These are phyloP conservation scores for Fusarium sp. DNA, from an alignment of 2,329 filamentous ascomycete genomes.

Conservation along the genomic window DNA sequence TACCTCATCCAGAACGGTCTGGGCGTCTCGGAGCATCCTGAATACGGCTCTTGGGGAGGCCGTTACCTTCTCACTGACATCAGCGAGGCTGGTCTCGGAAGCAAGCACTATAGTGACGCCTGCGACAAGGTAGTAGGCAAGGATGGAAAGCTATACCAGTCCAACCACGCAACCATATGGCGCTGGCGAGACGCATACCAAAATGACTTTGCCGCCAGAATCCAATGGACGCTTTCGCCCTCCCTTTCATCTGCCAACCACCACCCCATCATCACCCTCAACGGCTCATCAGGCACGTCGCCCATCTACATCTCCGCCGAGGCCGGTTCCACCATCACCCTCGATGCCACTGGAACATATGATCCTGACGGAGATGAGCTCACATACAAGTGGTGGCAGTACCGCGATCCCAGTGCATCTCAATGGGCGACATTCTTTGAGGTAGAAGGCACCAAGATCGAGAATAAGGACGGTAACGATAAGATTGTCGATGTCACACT, in stretches of 20 bases:
- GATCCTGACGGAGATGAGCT: constrained; percentile 58
- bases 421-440: constrained; percentile 55
- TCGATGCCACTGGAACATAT: constrained; percentile 59
- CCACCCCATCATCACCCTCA: constrained; percentile 56
- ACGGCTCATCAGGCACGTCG: constrained; percentile 52
- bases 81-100: constrained; percentile 34
- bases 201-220: constrained; percentile 56
- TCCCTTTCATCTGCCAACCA: constrained; percentile 55
- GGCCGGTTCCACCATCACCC: constrained; percentile 50
- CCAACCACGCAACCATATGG: constrained; percentile 54
- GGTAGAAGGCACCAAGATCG: constrained; percentile 48
- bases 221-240: constrained; percentile 51
- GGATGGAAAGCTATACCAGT: constrained; percentile 42
- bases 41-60: constrained; percentile 63
- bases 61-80: constrained; percentile 54
- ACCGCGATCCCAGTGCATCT: constrained; percentile 50
- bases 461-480: constrained; percentile 31
- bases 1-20: constrained; percentile 52
- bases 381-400: constrained; percentile 63
- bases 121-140: constrained; percentile 43
- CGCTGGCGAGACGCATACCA: constrained; percentile 56
- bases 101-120: constrained; percentile 44
- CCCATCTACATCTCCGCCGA: constrained; percentile 54
- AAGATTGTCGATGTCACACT: constrained; percentile 50
- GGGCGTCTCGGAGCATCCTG: constrained; percentile 57